Conservation (phyloP, 305 asterid species). For the Solanum hybrid region DNA sequence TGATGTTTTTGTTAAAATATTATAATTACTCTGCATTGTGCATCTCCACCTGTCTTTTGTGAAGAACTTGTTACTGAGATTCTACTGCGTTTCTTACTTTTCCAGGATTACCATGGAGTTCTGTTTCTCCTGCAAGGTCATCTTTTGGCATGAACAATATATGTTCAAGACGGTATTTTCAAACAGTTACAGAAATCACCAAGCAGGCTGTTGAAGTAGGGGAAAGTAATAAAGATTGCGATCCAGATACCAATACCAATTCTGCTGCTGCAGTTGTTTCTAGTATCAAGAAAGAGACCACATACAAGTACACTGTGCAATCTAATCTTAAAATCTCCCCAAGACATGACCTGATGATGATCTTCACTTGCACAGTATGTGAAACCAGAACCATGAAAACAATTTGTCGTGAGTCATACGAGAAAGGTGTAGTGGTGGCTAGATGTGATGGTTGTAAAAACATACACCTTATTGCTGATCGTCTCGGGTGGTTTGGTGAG, state of each 20-base stretch:
- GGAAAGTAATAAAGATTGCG: conserved; percentile 19
- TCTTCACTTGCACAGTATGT: conserved; percentile 81
- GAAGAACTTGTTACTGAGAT: neutral
- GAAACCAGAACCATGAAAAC: conserved; percentile 70
- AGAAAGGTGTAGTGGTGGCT: conserved; percentile 79
- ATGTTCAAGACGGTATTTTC: conserved; percentile 29
- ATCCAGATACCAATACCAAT: conserved; percentile 18
- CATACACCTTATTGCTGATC: conserved; percentile 80
- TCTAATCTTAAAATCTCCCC: conserved; percentile 48
- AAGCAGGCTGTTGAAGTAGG: conserved; percentile 20
- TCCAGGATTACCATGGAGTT: conserved; percentile 34
- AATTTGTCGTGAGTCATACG: conserved; percentile 66
- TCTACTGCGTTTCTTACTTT: neutral
- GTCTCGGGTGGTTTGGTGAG: conserved; percentile 88
- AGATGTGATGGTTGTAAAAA: conserved; percentile 82
- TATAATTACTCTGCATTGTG: neutral
- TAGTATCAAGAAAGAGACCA: conserved; percentile 14
- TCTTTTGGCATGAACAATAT: conserved; percentile 21
- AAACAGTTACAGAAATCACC: conserved; percentile 30
- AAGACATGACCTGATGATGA: conserved; percentile 72
- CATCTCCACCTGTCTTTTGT: neutral
- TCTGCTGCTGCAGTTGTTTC: conserved; percentile 8
- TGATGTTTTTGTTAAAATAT: neutral
- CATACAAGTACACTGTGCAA: conserved; percentile 32
- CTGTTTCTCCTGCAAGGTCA: conserved; percentile 33